Percentiles rank a stretch among this genome's conserved stretches.
phyloP scores from a whole-genome alignment of 495 filamentous ascomycete species.

The Polyplosphaeria fusca region DNA sequence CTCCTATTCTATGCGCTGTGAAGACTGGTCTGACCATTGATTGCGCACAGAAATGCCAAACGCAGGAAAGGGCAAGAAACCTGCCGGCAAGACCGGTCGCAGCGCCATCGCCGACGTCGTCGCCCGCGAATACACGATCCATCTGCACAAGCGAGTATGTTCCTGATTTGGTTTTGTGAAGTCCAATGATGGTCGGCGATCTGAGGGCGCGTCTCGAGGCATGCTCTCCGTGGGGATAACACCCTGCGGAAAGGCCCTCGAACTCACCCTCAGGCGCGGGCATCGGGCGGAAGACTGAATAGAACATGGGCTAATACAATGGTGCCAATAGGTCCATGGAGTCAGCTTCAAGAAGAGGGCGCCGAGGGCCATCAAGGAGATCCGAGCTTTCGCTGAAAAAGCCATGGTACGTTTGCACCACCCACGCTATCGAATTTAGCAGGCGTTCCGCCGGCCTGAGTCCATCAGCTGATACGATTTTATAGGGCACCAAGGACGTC shows the following conservation, averaged over 20 bases:
- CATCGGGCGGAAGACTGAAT: constrained; percentile 45
- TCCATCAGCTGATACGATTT: constrained; percentile 7
- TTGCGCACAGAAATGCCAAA: too few species aligned
- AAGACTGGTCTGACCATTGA: too few species aligned
- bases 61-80: constrained; percentile 30
- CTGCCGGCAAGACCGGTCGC: constrained; percentile 70
- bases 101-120: constrained; percentile 98
- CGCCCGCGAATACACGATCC: constrained; percentile 99
- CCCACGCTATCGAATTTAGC: too few species aligned
- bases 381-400: constrained; percentile 83
- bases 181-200: constrained; percentile 60
- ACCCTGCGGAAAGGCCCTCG: too few species aligned
- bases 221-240: too few species aligned
- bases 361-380: constrained; percentile 98
- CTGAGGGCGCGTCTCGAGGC: too few species aligned
- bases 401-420: constrained; percentile 76
- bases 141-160: constrained; percentile 99
- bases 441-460: too few species aligned
- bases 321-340: constrained; percentile 72
- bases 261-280: too few species aligned
- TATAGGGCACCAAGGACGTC: constrained; percentile 92
- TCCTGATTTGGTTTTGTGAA: constrained; percentile 64
- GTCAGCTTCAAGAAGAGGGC: constrained; percentile 99
- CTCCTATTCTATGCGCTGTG: too few species aligned
- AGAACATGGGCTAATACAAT: constrained; percentile 29